Base-by-base conservation (phyloP, 768 basidiomycete genomes). In the Cubamyces lactineus region DNA sequence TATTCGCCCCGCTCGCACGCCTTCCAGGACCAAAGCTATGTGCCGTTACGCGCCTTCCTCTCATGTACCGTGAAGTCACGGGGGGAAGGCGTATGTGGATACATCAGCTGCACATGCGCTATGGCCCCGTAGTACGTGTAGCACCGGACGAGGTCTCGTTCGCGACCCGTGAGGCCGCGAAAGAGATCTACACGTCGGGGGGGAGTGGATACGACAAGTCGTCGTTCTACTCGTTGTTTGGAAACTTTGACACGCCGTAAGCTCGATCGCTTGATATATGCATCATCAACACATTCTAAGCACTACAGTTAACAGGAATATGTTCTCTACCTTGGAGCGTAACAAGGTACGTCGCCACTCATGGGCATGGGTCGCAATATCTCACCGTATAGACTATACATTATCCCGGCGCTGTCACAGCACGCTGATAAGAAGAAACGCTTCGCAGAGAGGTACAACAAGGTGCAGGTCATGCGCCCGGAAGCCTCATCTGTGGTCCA, bases 191-290 rank as follows among this genome's bases (percentile, higher is more conserved):
- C 49, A 53, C 61, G 39, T 65, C 64, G n/a, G 66, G 63, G 2
- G 68, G 68, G 34, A 66, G 68, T 39, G 68, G 68, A n/a, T 67
- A 61, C 46, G 68, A 69, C 34, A 66, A 67, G 24, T 50, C 63
- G 7, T 15, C 51, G 19, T 67, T 69, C 55, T 67, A 69, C 46
- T 8, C 19, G 2, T 26, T 69, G 23, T 67, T 69, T 39, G 39
- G 40, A 21, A 63, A 62, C 24, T 69, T 57, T 34, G 57, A 46
- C 11, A 61, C 55, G 15, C 19, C 49, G 68, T 69, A 43, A 48
- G 68, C 58, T 2, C 21, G 9, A 8, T n/a, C 30, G n/a, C 16
- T 47, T 23, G n/a, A 45, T 23, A 34, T 2, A 30, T 6, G 0
- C n/a, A 23, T 12, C 5, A 15, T 23, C 23, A 19, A 16, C 13